These are phyloP conservation scores for Plenodomus tracheiphilus DNA, from an alignment of 2,329 filamentous ascomycete genomes.

Conservation along the genomic window DNA sequence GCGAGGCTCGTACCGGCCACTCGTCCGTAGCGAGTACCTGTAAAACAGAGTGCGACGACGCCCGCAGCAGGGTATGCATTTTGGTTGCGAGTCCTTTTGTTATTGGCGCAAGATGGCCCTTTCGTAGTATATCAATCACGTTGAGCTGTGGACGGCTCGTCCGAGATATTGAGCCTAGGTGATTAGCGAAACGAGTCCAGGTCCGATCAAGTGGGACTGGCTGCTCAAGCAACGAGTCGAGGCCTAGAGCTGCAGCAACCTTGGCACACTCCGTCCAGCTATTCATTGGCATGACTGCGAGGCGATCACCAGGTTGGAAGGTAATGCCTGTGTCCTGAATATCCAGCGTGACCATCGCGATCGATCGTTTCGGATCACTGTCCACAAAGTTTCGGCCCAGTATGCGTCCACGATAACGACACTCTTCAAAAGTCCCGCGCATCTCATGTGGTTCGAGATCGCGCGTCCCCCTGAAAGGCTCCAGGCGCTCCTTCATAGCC, in stretches of 20 bases:
- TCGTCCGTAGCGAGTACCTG: constrained; percentile 29
- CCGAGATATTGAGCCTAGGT: constrained; percentile 17
- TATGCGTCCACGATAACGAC: constrained; percentile 55
- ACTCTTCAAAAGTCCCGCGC: constrained; percentile 60
- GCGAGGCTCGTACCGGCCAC: constrained; percentile 27
- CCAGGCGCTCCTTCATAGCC: constrained; percentile 58
- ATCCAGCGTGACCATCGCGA: constrained; percentile 56
- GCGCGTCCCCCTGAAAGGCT: constrained; percentile 54
- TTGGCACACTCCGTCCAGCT: constrained; percentile 60
- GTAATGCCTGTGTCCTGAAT: constrained; percentile 59
- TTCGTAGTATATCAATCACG: constrained; percentile 27
- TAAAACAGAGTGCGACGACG: constrained; percentile 24
- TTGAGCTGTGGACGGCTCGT: constrained; percentile 14
- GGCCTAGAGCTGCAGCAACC: constrained; percentile 56
- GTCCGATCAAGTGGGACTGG: constrained; percentile 43
- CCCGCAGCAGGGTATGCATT: constrained; percentile 25
- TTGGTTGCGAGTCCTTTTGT: constrained; percentile 29
- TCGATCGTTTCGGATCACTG: constrained; percentile 50
- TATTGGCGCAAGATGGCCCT: constrained; percentile 28
- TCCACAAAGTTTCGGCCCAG: constrained; percentile 53
- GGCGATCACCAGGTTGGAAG: constrained; percentile 57
- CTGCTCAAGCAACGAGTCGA: constrained; percentile 53
- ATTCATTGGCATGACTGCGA: constrained; percentile 60
- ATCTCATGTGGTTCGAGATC: constrained; percentile 57
- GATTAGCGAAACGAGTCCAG: constrained; percentile 50